phyloP scores from a whole-genome alignment of 352 stramenopile species.

The Phytopythium delawarense region DNA sequence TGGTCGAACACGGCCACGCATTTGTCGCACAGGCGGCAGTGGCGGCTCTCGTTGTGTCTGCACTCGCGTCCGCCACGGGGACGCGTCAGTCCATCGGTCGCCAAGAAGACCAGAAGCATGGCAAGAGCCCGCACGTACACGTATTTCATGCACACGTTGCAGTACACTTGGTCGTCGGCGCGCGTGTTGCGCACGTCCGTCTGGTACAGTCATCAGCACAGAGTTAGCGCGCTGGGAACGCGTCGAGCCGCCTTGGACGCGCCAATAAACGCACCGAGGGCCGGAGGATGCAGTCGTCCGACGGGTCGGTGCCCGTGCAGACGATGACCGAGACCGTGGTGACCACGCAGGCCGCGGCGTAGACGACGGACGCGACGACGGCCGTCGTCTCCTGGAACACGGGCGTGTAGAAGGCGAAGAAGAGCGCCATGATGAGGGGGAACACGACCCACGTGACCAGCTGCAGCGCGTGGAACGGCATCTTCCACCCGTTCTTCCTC shows the following conservation, averaged over 20 bases:
- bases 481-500: conserved; percentile 78
- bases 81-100: neutral
- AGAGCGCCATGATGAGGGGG: conserved; percentile 70
- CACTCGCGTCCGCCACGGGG: neutral
- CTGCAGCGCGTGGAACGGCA: conserved; percentile 80
- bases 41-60: conserved; percentile 82
- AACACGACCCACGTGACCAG: conserved; percentile 83
- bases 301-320: conserved; percentile 74
- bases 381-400: conserved; percentile 44
- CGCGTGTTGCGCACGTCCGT: conserved; percentile 27
- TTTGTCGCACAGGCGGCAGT: conserved; percentile 96
- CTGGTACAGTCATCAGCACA: conserved; percentile 8
- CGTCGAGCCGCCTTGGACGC: neutral
- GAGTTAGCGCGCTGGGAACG: neutral
- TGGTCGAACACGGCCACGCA: conserved; percentile 96
- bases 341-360: conserved; percentile 43
- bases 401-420: conserved; percentile 81
- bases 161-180: conserved; percentile 65
- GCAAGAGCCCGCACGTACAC: conserved; percentile 44
- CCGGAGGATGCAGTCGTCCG: conserved; percentile 67
- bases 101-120: neutral
- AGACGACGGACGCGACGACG: conserved; percentile 52
- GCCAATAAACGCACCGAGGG: conserved; percentile 35
- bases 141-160: conserved; percentile 87
- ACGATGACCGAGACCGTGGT: conserved; percentile 46